Base-by-base conservation (phyloP, 306 rosid species). In the Pachyrhizus erosus region DNA sequence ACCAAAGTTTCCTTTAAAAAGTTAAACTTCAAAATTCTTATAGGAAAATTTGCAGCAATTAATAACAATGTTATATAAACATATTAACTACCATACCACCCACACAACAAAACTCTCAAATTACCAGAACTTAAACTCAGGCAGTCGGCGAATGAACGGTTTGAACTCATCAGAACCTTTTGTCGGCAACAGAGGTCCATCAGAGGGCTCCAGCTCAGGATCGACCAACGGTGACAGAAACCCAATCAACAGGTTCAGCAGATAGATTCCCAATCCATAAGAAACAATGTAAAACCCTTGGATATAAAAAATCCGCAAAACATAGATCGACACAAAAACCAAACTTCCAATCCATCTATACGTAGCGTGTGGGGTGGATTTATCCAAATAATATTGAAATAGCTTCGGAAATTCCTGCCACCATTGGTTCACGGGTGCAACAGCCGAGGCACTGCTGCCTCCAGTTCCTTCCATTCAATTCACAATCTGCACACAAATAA, bases 71-170 rank as follows among this genome's bases (percentile, higher is more conserved):
- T 37, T 37, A 37, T n/a, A n/a, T n/a, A n/a, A n/a, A n/a, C n/a
- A n/a, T n/a, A n/a, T n/a, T n/a, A n/a, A n/a, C n/a, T n/a, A n/a
- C n/a, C n/a, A n/a, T n/a, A n/a, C n/a, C n/a, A n/a, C n/a, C n/a
- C n/a, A n/a, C n/a, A n/a, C n/a, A n/a, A n/a, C n/a, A n/a, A n/a
- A n/a, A n/a, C n/a, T n/a, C n/a, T n/a, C n/a, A 67, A 3, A 73
- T 89, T 91, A 93, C 98, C 98, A 94, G 90, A 94, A 94, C 90
- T 94, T 94, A 45, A 94, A 91, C 81, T 94, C 98, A 9, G 98
- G 98, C 70, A 94, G 98, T 2, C 97, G 84, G 76, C 98, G 98
- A 73, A 94, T 89, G 93, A 94, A 94, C 1, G 98, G 98, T 79
- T 89, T 94, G 86, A 91, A 94, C 74, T 94, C 98, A 66, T 94